Base-by-base conservation (phyloP, 306 rosid species). In the Cucurbita pepo region DNA sequence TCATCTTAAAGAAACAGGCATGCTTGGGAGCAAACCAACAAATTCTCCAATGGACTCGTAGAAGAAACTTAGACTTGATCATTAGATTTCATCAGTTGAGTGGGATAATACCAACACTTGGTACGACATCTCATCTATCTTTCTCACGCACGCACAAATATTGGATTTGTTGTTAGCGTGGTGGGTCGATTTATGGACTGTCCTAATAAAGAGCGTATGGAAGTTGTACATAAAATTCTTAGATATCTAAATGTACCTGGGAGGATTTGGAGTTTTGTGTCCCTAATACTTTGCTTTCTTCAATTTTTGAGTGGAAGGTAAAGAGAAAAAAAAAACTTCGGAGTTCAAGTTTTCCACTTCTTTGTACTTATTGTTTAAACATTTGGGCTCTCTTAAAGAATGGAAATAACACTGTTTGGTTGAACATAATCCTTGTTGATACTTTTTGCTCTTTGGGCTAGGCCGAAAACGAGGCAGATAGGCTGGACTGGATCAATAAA, bases 381-480 rank as follows among this genome's bases (percentile, higher is more conserved):
- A 10, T 41, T 5, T 14, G 53, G n/a, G 34, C 47, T 54, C 48
- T 25, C 16, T 15, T 70, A 60, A 43, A 10, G 10, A 58, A 15
- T 34, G 40, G 19, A 45, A 30, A 58, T 62, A 19, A 36, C 36
- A 34, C 34, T 52, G n/a, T 54, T 64, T 59, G 56, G 40, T 37
- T 19, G 65, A 41, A 78, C 41, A 51, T 3, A 45, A 77, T 19
- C 41, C 40, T 15, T 72, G 73, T 44, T 53, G 41, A 64, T 38
- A 37, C 57, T 80, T 77, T 58, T 76, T 73, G 16, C 47, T 79
- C 78, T 36, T 67, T 81, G 81, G 56, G 44, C 74, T 88, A 94
- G 99, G 97, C 97, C 41, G 98, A 94, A 84, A 94, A 89, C 78
- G 98, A 94, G 81, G 96, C 89, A 55, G 98, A 90, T 86, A 90